Conservation (phyloP, 2,329 filamentous ascomycete species). For the Rhexocercosporidium sp. region DNA sequence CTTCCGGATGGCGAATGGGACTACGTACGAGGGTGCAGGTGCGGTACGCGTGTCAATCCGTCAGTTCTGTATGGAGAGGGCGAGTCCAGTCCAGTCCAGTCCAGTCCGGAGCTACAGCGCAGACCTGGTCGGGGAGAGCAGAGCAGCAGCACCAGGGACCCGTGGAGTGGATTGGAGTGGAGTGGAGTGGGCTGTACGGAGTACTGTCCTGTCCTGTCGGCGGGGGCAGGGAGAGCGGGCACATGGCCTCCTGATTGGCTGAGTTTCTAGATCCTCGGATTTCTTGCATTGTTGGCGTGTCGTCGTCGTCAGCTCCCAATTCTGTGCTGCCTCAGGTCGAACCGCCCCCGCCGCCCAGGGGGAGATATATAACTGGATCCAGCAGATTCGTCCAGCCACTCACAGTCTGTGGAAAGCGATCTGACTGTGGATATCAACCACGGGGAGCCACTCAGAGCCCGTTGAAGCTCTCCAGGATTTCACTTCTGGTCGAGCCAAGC, state of each 20-base stretch:
- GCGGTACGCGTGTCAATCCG: too few species aligned
- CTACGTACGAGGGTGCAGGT: too few species aligned
- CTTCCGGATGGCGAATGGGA: too few species aligned
- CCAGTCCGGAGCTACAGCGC: too few species aligned
- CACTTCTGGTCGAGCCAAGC: background rate
- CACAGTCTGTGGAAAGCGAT: background rate
- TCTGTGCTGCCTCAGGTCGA: conserved; percentile 3
- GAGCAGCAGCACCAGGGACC: too few species aligned
- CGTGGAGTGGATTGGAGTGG: too few species aligned
- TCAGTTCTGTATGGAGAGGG: too few species aligned
- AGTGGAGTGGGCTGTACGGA: too few species aligned
- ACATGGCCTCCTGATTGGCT: background rate
- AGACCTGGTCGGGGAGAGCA: too few species aligned
- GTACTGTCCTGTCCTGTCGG: background rate
- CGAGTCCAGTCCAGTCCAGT: too few species aligned
- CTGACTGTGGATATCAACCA: background rate
- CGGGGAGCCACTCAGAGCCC: background rate
- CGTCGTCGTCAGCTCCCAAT: conserved; percentile 2
- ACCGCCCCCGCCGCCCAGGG: too few species aligned
- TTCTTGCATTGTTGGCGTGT: background rate
- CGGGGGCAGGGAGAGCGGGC: background rate
- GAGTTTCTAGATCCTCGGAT: background rate
- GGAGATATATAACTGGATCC: background rate
- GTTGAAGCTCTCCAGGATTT: background rate
- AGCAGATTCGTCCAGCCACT: background rate